phyloP scores from a whole-genome alignment of 257 asterid species.

The Rubia yunnanensis region DNA sequence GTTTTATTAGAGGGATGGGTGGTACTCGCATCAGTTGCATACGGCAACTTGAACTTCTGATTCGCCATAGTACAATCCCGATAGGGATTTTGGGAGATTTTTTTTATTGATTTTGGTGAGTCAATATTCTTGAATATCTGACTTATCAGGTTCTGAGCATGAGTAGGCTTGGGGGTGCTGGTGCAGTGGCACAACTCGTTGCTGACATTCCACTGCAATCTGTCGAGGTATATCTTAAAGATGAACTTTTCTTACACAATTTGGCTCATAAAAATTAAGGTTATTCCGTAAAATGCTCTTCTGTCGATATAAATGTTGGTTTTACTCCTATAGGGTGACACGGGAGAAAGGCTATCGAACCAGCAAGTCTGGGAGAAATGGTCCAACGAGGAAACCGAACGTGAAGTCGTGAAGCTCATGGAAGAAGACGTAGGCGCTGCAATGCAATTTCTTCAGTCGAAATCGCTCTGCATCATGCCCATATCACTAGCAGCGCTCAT shows the following conservation, averaged over 20 bases:
- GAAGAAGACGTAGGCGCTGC: constrained; percentile 83
- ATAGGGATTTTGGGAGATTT: background rate
- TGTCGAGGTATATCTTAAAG: constrained; percentile 46
- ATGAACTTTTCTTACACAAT: background rate
- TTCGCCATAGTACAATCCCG: background rate
- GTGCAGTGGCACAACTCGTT: constrained; percentile 87
- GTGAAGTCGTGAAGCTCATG: constrained; percentile 75
- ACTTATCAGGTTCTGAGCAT: constrained; percentile 64
- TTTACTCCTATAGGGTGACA: constrained; percentile 33
- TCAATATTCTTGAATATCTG: constrained; percentile 6
- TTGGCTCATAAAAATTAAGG: background rate
- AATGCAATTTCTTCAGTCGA: constrained; percentile 76
- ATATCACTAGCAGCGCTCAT: constrained; percentile 78
- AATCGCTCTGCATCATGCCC: constrained; percentile 91
- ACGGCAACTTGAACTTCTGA: background rate
- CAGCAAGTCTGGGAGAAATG: constrained; percentile 78
- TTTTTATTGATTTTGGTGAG: background rate
- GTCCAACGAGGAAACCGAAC: constrained; percentile 74
- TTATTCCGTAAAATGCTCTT: background rate
- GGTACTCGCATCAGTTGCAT: background rate
- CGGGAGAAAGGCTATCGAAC: constrained; percentile 40
- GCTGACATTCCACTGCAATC: constrained; percentile 68
- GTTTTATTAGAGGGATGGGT: background rate
- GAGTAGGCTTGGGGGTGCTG: constrained; percentile 88
- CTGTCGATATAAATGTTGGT: constrained; percentile 2